Conservation (phyloP, 148 eudicot genomes). For the Rhododendron mucronatum region DNA sequence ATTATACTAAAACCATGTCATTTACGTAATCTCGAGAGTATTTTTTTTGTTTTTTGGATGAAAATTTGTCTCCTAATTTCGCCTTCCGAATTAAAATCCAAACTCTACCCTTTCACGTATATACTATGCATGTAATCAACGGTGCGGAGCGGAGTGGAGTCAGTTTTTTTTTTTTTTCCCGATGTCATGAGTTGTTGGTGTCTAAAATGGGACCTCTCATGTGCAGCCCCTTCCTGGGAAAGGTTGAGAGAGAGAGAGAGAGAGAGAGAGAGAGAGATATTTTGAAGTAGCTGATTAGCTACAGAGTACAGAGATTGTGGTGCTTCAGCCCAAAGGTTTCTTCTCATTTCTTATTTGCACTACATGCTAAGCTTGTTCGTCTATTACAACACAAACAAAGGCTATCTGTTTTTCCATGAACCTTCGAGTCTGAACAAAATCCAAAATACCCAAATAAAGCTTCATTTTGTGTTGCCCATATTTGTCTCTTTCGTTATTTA, state of each 20-base stretch:
- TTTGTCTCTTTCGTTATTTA: background rate
- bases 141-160: background rate
- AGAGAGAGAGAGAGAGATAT: too few species aligned
- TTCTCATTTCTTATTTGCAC: background rate
- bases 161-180: too few species aligned
- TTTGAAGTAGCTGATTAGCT: too few species aligned
- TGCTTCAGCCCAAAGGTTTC: background rate
- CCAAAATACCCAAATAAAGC: background rate
- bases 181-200: background rate
- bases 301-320: background rate
- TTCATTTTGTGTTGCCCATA: background rate
- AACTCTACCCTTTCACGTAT: background rate
- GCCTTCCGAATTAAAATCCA: background rate
- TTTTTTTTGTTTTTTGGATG: too few species aligned
- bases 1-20: too few species aligned
- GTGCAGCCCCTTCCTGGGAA: background rate
- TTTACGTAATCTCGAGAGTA: too few species aligned
- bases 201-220: background rate
- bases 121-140: background rate
- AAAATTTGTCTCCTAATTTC: background rate
- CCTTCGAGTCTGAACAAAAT: background rate
- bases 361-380: background rate
- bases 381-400: background rate
- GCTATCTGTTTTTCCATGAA: background rate
- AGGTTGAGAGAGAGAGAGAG: too few species aligned